Conservation (phyloP, 78 protist species). For the Isochrysis galbana region DNA sequence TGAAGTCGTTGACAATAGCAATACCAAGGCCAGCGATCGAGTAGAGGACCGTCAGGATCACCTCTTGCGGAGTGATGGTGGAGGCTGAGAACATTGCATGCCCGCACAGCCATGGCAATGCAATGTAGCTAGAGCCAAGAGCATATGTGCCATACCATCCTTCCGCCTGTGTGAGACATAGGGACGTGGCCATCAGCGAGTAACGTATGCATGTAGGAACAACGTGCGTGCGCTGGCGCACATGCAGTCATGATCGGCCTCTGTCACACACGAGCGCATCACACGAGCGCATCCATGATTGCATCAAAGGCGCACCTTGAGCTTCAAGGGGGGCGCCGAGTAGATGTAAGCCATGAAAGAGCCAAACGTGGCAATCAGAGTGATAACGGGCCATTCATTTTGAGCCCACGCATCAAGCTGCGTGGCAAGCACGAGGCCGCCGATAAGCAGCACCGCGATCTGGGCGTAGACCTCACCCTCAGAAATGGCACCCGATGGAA, state of each 20-base stretch:
- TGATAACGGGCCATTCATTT: constrained; percentile 12
- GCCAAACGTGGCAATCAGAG: neutral
- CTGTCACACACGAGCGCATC: no score
- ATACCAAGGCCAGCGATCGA: constrained; percentile 53
- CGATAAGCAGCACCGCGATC: constrained; percentile 23
- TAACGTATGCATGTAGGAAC: no score
- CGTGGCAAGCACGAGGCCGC: constrained; percentile 27
- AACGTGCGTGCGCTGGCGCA: no score
- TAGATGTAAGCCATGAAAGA: constrained; percentile 49
- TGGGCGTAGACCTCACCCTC: constrained; percentile 30
- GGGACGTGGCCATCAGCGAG: no score
- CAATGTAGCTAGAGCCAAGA: constrained; percentile 40
- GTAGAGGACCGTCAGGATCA: constrained; percentile 44
- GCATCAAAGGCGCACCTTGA: constrained; percentile 13
- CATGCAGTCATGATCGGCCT: no score
- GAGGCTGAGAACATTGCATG: constrained; percentile 5
- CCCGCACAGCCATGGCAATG: constrained; percentile 58
- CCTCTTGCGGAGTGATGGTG: neutral
- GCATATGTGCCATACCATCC: constrained; percentile 6
- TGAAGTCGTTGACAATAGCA: constrained; percentile 54
- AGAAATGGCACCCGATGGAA: constrained; percentile 44
- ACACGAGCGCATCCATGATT: no score
- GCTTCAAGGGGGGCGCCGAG: constrained; percentile 46
- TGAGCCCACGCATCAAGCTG: constrained; percentile 18
- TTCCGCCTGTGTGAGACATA: no score